Base-by-base conservation (phyloP, 352 stramenopile genomes). In the Halophytophthora batemanensis region DNA sequence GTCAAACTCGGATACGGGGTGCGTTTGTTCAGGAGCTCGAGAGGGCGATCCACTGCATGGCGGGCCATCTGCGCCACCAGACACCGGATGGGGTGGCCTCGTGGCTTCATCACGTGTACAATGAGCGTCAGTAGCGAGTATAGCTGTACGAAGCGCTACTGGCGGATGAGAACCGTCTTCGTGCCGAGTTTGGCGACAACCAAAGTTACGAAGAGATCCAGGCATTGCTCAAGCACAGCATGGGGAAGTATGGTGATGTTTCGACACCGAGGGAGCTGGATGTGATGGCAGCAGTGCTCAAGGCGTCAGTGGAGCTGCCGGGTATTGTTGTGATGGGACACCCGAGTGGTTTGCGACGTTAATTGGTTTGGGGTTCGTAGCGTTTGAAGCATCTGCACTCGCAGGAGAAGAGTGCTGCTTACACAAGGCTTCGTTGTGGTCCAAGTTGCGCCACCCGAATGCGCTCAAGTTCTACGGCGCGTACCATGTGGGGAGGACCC, bases 381-480 rank as follows among this genome's bases (percentile, higher is more conserved):
- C 4, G 8, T n/a, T n/a, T n/a, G 8, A 4, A 8, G 4, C 25
- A 8, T 10, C 25, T 8, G 25, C 8, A 4, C 4, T 8, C 8
- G 25, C 4, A 10, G 25, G 25, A 31, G 25, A 31, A 31, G 25
- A 31, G 25, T 8, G 25, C 8, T 31, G 25, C 8, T 31, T 50
- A 5, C 25, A 4, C 13, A 28, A 50, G 18, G 29, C 29, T 2
- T 19, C 23, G 11, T 21, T 40, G 10, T 44, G 28, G 23, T 33
- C 25, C 15, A 14, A 19, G 11, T 6, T 68, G 19, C 56, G 44
- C 2, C 55, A 61, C 40, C 60, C 60, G 11, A 52, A 69, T 17
- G 40, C 61, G 21, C n/a, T 37, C 2, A 50, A 45, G 10, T 37
- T 68, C 8, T 62, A 55, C 18, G 59, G 59, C 17, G 54, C 48